phyloP scores from a whole-genome alignment of 23 red algal species.

The Cyanidioschyzon merolae region DNA sequence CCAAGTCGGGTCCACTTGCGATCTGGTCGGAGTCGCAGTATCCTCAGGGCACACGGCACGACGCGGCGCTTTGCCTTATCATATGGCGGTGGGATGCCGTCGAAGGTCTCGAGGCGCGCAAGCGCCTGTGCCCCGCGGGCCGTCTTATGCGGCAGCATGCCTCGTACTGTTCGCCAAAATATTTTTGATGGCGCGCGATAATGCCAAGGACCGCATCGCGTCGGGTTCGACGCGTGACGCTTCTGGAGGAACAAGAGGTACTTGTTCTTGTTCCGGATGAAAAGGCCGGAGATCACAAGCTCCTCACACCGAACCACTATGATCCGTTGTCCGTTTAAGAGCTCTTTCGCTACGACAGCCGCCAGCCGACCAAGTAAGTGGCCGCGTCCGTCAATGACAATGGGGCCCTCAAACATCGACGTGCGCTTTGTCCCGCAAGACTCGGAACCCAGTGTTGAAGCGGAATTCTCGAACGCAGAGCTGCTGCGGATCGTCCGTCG shows the following conservation, averaged over 20 bases:
- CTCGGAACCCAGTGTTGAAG: too few relatives aligned
- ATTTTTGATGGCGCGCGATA: constrained; percentile 81
- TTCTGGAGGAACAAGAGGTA: constrained; percentile 81
- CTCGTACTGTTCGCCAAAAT: constrained; percentile 73
- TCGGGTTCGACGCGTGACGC: constrained; percentile 88
- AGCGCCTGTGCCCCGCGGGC: constrained; percentile 68
- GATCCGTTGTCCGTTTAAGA: constrained; percentile 80
- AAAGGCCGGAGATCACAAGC: constrained; percentile 74
- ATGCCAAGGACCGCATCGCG: constrained; percentile 62
- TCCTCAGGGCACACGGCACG: constrained; percentile 64
- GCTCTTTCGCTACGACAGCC: constrained; percentile 80
- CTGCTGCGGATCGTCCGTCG: too few relatives aligned
- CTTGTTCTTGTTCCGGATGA: constrained; percentile 74
- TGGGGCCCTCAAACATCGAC: constrained; percentile 72
- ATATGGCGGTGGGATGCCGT: constrained; percentile 82
- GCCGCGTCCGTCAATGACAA: constrained; percentile 78
- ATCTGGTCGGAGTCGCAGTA: constrained; percentile 63
- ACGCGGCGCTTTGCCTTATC: constrained; percentile 89
- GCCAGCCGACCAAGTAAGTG: constrained; percentile 91
- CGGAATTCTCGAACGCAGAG: too few relatives aligned
- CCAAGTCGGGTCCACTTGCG: constrained; percentile 82
- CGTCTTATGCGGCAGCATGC: constrained; percentile 91
- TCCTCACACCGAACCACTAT: constrained; percentile 93
- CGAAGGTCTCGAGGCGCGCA: constrained; percentile 56
- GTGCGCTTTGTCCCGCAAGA: too few relatives aligned